Evolutionary conservation across 768 basidiomycete genomes (phyloP), one percentile per base, ranked within the genome.

Genomic region (Boletus edulis): DNA sequence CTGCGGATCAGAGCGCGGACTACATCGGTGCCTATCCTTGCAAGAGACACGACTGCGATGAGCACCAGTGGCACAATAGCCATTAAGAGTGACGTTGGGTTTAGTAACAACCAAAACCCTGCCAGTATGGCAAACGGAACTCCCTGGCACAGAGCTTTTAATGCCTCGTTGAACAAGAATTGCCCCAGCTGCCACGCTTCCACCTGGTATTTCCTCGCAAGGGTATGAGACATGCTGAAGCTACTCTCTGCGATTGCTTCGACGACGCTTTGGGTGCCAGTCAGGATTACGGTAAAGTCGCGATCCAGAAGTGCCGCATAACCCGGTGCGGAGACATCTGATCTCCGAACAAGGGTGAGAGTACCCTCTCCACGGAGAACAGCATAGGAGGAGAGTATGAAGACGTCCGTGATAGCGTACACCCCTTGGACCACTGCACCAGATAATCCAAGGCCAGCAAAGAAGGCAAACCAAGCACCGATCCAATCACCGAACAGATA

Each of bases 171-270:
- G 14, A n/a, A 22, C 2, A 53, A 4, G 4, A 4, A 8, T 29
- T 24, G 45, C 15, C 13, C 14, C 13, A 31, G 10, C n/a, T 54
- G 17, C 46, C 39, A 49, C 32, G 3, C 20, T n/a, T 4, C 11
- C 13, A 46, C 10, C 11, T 38, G 54, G 12, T 29, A 5, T 32
- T 15, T 46, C 38, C 42, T 42, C n/a, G 43, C 1, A 24, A 51
- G 13, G 13, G 29, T 22, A 31, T 41, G 47, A 38, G 38, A 52
- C 24, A 49, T 41, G 29, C 15, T 24, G 42, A 59, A 59, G 6
- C 38, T 20, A 11, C 53, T 38, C 39, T 51, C 54, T 20, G 50
- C 41, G 20, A 56, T 44, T 17, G 54, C 45, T 13, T 59, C 54
- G 2, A 56, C 54, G 9, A 49, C 15, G 15, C 20, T 39, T 29